Conservation (phyloP, 2,329 filamentous ascomycete genomes). For the Fusarium graminum region DNA sequence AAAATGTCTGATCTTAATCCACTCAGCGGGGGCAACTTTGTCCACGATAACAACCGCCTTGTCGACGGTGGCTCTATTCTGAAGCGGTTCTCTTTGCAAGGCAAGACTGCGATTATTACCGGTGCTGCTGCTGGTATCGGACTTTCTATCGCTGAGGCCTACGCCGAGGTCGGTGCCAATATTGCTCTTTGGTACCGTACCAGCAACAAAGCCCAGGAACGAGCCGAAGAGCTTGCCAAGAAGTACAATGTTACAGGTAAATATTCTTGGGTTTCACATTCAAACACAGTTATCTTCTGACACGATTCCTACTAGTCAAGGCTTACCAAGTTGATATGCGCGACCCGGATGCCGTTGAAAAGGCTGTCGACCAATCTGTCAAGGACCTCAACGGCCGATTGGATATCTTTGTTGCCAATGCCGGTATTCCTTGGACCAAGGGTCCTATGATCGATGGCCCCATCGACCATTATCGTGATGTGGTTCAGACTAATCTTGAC, state of each 20-base stretch:
- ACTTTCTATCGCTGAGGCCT: conserved; percentile 69
- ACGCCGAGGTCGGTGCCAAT: conserved; percentile 76
- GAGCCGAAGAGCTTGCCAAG: conserved; percentile 71
- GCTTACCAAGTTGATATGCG: conserved; percentile 72
- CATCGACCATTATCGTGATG: conserved; percentile 74
- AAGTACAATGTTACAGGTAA: conserved; percentile 74
- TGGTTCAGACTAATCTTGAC: conserved; percentile 77
- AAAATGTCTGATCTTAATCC: conserved; percentile 44
- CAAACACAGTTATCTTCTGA: background rate
- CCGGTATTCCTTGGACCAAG: conserved; percentile 78
- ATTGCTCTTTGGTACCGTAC: conserved; percentile 77
- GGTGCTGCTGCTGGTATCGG: conserved; percentile 75
- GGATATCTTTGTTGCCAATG: conserved; percentile 82
- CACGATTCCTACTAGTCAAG: conserved; percentile 59
- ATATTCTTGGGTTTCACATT: conserved; percentile 30
- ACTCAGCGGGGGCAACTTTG: conserved; percentile 46
- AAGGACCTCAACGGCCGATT: conserved; percentile 77
- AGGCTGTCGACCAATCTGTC: conserved; percentile 63
- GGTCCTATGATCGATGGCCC: conserved; percentile 74
- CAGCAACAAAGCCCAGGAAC: conserved; percentile 70
- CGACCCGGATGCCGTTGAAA: conserved; percentile 62
- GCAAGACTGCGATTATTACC: conserved; percentile 75
- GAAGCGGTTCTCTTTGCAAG: conserved; percentile 70
- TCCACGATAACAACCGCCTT: conserved; percentile 42
- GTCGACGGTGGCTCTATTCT: conserved; percentile 46